Evolutionary conservation across 495 filamentous ascomycete genomes (phyloP).

Genomic region (Wilcoxina mikolae): DNA sequence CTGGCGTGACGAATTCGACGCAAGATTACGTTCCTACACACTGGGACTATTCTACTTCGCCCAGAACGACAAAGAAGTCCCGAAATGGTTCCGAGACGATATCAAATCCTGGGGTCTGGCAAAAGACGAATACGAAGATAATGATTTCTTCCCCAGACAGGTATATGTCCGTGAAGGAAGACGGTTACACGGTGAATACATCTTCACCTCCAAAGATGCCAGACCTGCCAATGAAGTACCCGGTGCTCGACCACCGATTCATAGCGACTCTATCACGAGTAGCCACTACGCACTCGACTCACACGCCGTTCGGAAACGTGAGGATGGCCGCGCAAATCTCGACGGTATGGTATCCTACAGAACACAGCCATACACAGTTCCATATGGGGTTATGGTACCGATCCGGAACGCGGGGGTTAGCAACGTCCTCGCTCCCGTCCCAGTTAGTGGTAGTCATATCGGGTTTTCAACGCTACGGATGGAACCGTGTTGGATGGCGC

Average conservation of each 20-base stretch:
- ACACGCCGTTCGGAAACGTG: slow-evolving; percentile 8
- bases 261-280: slow-evolving; percentile 2
- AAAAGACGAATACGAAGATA: slow-evolving; percentile 9
- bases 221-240: background rate
- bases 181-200: slow-evolving; percentile 2
- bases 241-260: background rate
- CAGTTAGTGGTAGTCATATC: slow-evolving; percentile 3
- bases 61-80: slow-evolving; percentile 4
- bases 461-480: slow-evolving; percentile 7
- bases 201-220: slow-evolving; percentile 7
- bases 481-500: slow-evolving; percentile 10
- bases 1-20: slow-evolving; percentile 6
- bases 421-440: slow-evolving; percentile 4
- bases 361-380: slow-evolving; percentile 1
- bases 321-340: background rate
- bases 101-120: slow-evolving; percentile 5
- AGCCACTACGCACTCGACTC: slow-evolving; percentile 8
- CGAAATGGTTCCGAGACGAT: slow-evolving; percentile 3
- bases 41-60: slow-evolving; percentile 8
- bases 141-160: slow-evolving; percentile 5
- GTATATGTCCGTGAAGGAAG: slow-evolving; percentile 9
- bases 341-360: slow-evolving; percentile 5
- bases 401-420: background rate
- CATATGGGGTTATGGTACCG: background rate
- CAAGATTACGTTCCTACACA: slow-evolving; percentile 5